phyloP scores from a whole-genome alignment of 768 basidiomycete species.

The Mrakia blollopis region DNA sequence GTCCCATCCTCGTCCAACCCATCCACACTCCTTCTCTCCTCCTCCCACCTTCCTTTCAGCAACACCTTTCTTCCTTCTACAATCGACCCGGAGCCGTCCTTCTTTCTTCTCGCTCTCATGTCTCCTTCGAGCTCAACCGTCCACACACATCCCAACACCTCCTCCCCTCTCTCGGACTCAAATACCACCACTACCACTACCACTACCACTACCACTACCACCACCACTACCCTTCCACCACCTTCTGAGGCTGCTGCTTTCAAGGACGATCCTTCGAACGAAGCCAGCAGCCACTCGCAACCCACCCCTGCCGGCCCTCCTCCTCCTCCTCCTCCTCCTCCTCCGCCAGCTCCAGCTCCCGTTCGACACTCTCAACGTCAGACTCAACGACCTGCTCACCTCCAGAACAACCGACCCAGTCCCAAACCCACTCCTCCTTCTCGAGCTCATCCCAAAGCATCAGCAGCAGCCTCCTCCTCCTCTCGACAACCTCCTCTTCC shows the following conservation, averaged over 20 bases:
- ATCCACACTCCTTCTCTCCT: background rate
- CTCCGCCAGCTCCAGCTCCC: background rate
- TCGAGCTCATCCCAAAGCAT: background rate
- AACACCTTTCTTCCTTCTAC: background rate
- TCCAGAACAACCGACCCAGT: background rate
- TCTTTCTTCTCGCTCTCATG: background rate
- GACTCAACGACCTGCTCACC: background rate
- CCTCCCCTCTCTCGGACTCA: background rate
- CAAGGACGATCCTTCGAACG: too few relatives aligned
- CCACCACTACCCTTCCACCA: background rate
- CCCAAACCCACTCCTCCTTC: background rate
- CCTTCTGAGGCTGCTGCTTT: background rate
- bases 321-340: background rate
- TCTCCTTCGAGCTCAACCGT: background rate
- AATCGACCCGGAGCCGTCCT: background rate
- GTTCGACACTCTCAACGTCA: background rate
- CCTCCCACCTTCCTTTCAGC: background rate
- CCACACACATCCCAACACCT: background rate
- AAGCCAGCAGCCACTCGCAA: too few relatives aligned
- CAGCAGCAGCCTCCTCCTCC: background rate
- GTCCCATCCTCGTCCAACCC: background rate
- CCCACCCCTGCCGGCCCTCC: background rate
- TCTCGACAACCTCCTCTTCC: background rate
- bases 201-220: background rate
- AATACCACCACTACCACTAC: background rate